A percentile compares a stretch with the other conserved stretches of the same genome.
These are phyloP conservation scores for Pulveroboletus sp. DNA, from an alignment of 768 basidiomycete species.

Conservation along the genomic window DNA sequence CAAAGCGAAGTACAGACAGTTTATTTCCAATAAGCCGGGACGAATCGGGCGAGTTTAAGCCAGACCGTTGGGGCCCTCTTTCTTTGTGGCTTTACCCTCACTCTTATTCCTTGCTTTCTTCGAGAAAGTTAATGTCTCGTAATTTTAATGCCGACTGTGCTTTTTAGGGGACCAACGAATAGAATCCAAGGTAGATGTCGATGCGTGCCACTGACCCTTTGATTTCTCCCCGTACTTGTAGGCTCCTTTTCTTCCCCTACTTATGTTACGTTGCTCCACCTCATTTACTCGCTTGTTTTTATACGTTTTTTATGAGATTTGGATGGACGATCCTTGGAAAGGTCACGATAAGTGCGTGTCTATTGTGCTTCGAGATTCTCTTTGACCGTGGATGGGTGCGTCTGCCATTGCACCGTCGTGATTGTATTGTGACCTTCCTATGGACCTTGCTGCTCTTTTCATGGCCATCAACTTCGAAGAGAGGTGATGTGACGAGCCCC, in stretches of 20 bases:
- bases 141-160: not conserved
- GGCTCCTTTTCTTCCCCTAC: not conserved
- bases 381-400: too few species aligned
- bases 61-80: not conserved
- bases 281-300: not conserved
- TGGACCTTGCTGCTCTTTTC: too few species aligned
- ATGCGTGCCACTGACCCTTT: not conserved
- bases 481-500: too few species aligned
- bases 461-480: too few species aligned
- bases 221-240: slow-evolving; percentile 10
- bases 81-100: not conserved
- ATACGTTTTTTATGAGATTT: slow-evolving; percentile 6
- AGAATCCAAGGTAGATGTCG: not conserved
- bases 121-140: slow-evolving; percentile 6
- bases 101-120: not conserved
- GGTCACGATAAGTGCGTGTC: not conserved
- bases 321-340: not conserved
- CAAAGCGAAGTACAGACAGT: slow-evolving; percentile 76
- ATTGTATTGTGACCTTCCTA: too few species aligned
- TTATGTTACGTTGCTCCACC: not conserved
- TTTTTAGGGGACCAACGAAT: not conserved
- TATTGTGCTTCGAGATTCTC: too few species aligned
- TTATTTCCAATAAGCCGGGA: slow-evolving; percentile 48
- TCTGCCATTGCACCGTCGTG: too few species aligned
- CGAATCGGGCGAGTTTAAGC: not conserved